phyloP scores from a whole-genome alignment of 768 basidiomycete genomes.

The Boletellus ananas region DNA sequence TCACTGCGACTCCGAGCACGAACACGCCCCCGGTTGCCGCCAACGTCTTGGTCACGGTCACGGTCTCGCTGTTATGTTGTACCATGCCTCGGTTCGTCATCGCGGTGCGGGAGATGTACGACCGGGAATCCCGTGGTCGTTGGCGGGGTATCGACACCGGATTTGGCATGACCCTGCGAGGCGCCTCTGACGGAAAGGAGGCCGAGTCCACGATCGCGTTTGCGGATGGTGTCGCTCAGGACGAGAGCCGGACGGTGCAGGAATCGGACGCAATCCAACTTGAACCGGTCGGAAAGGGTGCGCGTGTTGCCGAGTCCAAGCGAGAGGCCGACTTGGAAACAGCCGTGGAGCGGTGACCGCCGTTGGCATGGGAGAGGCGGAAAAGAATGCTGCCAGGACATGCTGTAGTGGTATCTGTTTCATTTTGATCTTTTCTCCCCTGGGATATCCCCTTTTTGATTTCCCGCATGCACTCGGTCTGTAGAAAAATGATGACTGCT shows the following conservation, averaged over 20 bases:
- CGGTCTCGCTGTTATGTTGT: neutral
- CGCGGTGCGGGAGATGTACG: neutral
- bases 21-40: neutral
- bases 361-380: no score
- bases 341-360: no score
- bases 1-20: neutral
- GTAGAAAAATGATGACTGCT: no score
- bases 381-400: no score
- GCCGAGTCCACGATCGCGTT: neutral
- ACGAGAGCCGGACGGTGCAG: neutral
- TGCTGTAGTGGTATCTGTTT: no score
- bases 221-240: neutral
- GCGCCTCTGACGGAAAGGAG: neutral
- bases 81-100: neutral
- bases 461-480: no score
- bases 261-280: neutral
- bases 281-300: neutral
- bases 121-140: neutral
- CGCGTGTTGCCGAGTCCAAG: neutral
- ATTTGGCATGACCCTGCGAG: neutral
- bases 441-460: no score
- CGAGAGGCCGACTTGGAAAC: neutral
- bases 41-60: neutral
- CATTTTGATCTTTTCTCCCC: no score
- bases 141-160: neutral